Conservation (phyloP, 2,329 filamentous ascomycete genomes). For the Calonectria montana region DNA sequence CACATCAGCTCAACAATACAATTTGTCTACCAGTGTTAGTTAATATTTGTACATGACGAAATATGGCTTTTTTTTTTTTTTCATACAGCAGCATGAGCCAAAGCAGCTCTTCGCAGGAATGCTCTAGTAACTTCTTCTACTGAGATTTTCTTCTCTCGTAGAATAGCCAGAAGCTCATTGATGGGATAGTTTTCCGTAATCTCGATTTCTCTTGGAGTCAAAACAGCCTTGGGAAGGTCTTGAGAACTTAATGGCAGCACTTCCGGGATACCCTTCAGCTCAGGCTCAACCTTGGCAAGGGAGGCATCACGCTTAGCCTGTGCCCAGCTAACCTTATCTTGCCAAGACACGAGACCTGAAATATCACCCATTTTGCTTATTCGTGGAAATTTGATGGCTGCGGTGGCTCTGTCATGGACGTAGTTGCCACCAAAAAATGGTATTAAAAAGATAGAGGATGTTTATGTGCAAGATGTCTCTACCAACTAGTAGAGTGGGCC, state of each 20-base stretch:
- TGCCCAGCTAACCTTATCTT: constrained; percentile 20
- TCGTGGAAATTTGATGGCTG: no score
- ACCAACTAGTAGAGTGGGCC: background rate
- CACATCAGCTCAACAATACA: constrained; percentile 50
- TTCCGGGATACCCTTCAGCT: constrained; percentile 37
- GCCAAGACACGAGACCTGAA: constrained; percentile 1
- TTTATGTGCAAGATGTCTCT: background rate
- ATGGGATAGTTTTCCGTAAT: constrained; percentile 44
- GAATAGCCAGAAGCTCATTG: constrained; percentile 30
- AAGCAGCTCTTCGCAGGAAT: constrained; percentile 40
- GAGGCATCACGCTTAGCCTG: constrained; percentile 35
- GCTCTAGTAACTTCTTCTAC: constrained; percentile 44
- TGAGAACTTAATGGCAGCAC: constrained; percentile 37
- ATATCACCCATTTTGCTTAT: background rate
- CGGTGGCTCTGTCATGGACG: background rate
- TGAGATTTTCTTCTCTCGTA: constrained; percentile 33
- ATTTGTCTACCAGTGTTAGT: constrained; percentile 42
- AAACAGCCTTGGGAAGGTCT: constrained; percentile 33
- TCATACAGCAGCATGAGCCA: constrained; percentile 42
- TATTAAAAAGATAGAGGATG: background rate
- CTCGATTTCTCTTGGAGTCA: constrained; percentile 42
- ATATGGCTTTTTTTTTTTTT: no score
- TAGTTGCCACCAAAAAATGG: background rate
- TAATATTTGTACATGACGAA: background rate
- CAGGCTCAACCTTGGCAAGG: constrained; percentile 42